Evolutionary conservation across 371 early-diverging fungal species (phyloP), one percentile per base, ranked within the genome.

Genomic region (Rhizopus arrhizus): DNA sequence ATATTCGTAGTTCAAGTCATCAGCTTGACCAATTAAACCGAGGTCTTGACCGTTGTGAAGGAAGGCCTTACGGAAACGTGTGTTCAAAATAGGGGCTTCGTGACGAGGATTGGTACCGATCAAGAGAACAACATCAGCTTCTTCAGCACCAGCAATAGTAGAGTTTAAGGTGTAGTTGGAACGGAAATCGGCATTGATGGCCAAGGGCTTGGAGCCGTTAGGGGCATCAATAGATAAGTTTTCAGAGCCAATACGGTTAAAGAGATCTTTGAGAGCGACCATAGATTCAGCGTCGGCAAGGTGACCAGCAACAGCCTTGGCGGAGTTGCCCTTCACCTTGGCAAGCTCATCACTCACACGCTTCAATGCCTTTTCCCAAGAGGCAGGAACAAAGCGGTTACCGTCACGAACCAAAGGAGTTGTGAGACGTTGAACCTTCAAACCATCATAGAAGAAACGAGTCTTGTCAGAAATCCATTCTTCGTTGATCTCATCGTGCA

Each of bases 391-490:
- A 55, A 98, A 95, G 41, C 86, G 81, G 68, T 91, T 89, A 45
- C 92, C 94, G 61, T 88, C 73, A 66, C 93, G 90, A 43, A 97
- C 76, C 70, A 98, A 83, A 32, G 97, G 97, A 13, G 88, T 86
- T 35, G 95, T 95, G 61, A 98, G 80, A 64, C 98, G 88, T 81
- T 98, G 97, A 28, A 92, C 87, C 85, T 93, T 95, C 34, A 98
- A 82, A 59, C 98, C 98, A 66, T 98, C 98, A 66, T 85, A 94
- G 58, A 93, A 91, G 75, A 92, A 96, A 56, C 98, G 90, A 42
- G 96, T 95, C 86, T 96, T 97, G 83, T 98, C 98, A 10, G 93
- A 93, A 56, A 98, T 94, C 98, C 98, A 98, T 84, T 98, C 98
- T 74, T 95, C 95, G 80, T 98, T 98, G 68, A 98, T 82, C 35